Conservation (phyloP, 129 eudicot species). For the Tanacetum coccineum region DNA sequence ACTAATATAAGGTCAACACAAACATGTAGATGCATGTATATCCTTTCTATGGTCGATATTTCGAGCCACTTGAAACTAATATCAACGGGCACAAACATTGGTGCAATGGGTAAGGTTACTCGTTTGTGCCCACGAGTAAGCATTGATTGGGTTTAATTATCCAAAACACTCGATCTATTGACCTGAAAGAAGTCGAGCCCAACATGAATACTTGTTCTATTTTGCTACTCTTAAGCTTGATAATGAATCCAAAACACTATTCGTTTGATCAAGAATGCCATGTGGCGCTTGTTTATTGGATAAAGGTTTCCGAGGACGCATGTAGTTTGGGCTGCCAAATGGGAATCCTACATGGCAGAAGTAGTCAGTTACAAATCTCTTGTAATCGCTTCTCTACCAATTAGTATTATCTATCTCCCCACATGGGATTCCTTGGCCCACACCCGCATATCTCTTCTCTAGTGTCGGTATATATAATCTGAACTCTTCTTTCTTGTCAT, state of each 20-base stretch:
- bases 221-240: conserved; percentile 14
- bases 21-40: conserved; percentile 29
- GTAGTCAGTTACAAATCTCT: conserved; percentile 64
- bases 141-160: too few relatives aligned
- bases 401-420: conserved; percentile 61
- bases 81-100: conserved; percentile 13
- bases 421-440: conserved; percentile 67
- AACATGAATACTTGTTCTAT: conserved; percentile 24
- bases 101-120: neutral
- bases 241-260: neutral
- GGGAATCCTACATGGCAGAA: conserved; percentile 41
- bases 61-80: conserved; percentile 24
- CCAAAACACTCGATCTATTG: too few relatives aligned
- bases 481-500: conserved; percentile 24
- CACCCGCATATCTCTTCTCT: conserved; percentile 26
- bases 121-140: too few relatives aligned
- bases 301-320: conserved; percentile 25
- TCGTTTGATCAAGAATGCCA: conserved; percentile 28
- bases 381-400: conserved; percentile 76
- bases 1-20: conserved; percentile 15
- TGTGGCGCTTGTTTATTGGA: conserved; percentile 35
- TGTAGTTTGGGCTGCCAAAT: conserved; percentile 37
- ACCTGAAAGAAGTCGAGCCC: conserved; percentile 9
- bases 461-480: conserved; percentile 26
- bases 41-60: conserved; percentile 19